Evolutionary conservation across 495 filamentous ascomycete genomes (phyloP).

Genomic region (Lasiosphaeria miniovina): DNA sequence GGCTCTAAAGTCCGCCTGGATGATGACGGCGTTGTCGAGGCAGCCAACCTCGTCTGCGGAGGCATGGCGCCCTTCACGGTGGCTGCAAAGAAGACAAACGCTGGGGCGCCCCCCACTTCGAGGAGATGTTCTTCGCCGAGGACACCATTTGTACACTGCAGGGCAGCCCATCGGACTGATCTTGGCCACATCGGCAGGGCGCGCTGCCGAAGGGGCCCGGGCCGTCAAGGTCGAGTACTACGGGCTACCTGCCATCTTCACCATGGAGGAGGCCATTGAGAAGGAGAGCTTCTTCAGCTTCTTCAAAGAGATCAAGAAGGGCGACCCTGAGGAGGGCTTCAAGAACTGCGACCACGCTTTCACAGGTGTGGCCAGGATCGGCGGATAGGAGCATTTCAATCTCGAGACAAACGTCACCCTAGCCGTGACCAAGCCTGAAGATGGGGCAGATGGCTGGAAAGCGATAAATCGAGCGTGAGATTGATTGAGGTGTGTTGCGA

Average conservation of each 20-base stretch:
- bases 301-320: conserved; percentile 79
- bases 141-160: conserved; percentile 80
- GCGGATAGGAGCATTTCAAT: conserved; percentile 98
- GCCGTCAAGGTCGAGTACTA: conserved; percentile 90
- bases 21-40: conserved; percentile 61
- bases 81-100: conserved; percentile 70
- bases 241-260: conserved; percentile 85
- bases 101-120: conserved; percentile 86
- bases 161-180: conserved; percentile 93
- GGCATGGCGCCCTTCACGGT: conserved; percentile 88
- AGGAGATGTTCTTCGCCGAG: conserved; percentile 84
- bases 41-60: conserved; percentile 78
- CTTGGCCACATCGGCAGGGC: conserved; percentile 70
- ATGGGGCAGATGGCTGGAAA: no score
- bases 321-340: conserved; percentile 74
- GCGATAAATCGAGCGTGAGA: no score
- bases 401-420: conserved; percentile 89
- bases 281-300: conserved; percentile 79
- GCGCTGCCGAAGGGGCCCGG: conserved; percentile 73
- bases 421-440: conserved; percentile 84
- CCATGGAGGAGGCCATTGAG: conserved; percentile 82
- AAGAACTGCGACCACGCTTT: conserved; percentile 78
- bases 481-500: no score
- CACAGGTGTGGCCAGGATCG: conserved; percentile 78
- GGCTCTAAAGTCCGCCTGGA: conserved; percentile 67